phyloP scores from a whole-genome alignment of 208 protist genomes.

The Trypanosoma rangeli region DNA sequence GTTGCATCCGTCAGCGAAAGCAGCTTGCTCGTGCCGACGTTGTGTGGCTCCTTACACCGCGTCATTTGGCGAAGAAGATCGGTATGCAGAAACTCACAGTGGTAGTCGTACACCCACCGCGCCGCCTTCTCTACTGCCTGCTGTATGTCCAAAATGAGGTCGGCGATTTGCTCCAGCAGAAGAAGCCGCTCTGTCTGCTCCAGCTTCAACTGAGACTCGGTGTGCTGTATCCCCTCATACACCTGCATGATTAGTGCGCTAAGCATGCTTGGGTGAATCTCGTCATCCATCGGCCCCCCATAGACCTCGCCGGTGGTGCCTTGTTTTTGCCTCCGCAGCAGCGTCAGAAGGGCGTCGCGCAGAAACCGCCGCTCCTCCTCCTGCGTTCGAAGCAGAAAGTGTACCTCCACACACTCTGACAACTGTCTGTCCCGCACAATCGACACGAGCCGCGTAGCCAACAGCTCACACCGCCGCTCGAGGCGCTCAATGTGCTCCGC shows the following conservation, averaged over 20 bases:
- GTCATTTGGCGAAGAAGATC: background rate
- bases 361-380: slow-evolving; percentile 72
- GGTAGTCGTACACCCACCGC: slow-evolving; percentile 35
- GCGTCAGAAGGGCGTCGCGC: slow-evolving; percentile 34
- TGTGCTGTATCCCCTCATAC: slow-evolving; percentile 25
- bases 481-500: slow-evolving; percentile 1
- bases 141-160: slow-evolving; percentile 46
- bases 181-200: slow-evolving; percentile 48
- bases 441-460: slow-evolving; percentile 52
- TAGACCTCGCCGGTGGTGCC: background rate
- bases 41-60: background rate
- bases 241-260: slow-evolving; percentile 15
- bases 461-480: slow-evolving; percentile 39
- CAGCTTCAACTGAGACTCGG: slow-evolving; percentile 40
- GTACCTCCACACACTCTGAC: slow-evolving; percentile 54
- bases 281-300: background rate
- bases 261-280: slow-evolving; percentile 3
- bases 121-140: slow-evolving; percentile 43
- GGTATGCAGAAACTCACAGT: background rate
- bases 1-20: background rate
- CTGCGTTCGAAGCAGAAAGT: slow-evolving; percentile 68
- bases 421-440: slow-evolving; percentile 51
- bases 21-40: background rate
- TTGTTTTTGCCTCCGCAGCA: slow-evolving; percentile 39
- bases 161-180: slow-evolving; percentile 34